Evolutionary conservation across 106 monocot species (phyloP), one percentile per base, ranked within the genome.

Genomic region (Dioscorea dumetorum): DNA sequence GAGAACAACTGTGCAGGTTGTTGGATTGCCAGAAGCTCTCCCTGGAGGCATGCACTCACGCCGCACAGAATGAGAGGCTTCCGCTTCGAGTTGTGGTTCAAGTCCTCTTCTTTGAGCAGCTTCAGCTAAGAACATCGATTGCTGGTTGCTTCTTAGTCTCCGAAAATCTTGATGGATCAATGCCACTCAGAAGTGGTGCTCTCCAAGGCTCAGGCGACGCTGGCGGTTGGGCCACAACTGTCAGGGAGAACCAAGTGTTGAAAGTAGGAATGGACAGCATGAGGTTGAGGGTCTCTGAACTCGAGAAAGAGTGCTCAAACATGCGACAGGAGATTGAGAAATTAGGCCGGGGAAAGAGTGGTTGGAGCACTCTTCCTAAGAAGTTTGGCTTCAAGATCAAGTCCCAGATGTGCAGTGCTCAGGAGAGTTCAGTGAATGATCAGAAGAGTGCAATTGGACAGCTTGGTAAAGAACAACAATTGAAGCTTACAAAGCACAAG

Each of bases 261-360:
- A 84, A 80, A 66, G 76, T 80, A 17, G 84, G 76, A 18, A 77
- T 80, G 76, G 79, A 84, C 50, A 76, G 32, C 68, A 79, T 84
- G 76, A 53, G 73, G n/a, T 66, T 76, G 53, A 59, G 76, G 22
- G 84, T 84, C 11, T 63, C 73, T 1, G 76, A 80, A 60, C 80
- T 84, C 6, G 83, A 84, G 50, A 75, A 68, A 5, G 83, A 79
- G 32, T 84, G 76, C 50, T 69, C 70, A 7, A 76, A 24, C 54
- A 84, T 84, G 76, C 79, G 69, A 64, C 76, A 77, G n/a, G 73
- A 76, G 62, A 84, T 84, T 3, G 65, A 65, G 22, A 84, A 84
- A 61, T 23, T 84, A 52, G 79, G 80, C 32, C 59, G 48, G 19
- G 62, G 33, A 22, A 79, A 69, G 66, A 48, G 58, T 19, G 63